These are phyloP conservation scores for Marasmius tenuissimus DNA, from an alignment of 1,284 basidiomycete species.

Conservation along the genomic window DNA sequence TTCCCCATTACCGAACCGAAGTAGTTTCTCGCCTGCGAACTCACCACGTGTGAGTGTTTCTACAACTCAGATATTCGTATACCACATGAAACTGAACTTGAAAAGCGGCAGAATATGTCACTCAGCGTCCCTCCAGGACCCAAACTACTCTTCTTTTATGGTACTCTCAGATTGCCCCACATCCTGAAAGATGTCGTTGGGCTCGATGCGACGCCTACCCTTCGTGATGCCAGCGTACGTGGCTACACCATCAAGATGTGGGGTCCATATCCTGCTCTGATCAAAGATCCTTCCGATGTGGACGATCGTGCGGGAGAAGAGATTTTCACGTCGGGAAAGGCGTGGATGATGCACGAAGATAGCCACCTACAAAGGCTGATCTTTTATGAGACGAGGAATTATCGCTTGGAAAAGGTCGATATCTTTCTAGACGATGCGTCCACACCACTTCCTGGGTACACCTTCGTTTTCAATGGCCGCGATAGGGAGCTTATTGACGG, in stretches of 20 bases:
- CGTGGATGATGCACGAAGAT: neutral
- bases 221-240: neutral
- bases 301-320: neutral
- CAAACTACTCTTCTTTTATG: conserved; percentile 6
- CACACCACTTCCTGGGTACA: neutral
- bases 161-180: conserved; percentile 4
- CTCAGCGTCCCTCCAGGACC: neutral
- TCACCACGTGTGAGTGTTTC: too few relatives aligned
- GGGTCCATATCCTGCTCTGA: conserved; percentile 10
- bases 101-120: neutral
- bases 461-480: conserved; percentile 1
- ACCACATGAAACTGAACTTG: too few relatives aligned
- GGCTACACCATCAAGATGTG: conserved; percentile 4
- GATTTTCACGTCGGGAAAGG: neutral
- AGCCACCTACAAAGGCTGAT: neutral
- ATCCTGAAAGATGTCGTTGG: conserved; percentile 3
- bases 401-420: neutral
- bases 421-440: neutral
- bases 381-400: neutral
- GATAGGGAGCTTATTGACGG: neutral
- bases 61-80: too few relatives aligned
- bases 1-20: too few relatives aligned
- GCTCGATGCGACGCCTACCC: neutral
- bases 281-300: neutral
- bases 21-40: too few relatives aligned